phyloP scores from a whole-genome alignment of 2,329 filamentous ascomycete species.

The Aphanoascus verrucosus region DNA sequence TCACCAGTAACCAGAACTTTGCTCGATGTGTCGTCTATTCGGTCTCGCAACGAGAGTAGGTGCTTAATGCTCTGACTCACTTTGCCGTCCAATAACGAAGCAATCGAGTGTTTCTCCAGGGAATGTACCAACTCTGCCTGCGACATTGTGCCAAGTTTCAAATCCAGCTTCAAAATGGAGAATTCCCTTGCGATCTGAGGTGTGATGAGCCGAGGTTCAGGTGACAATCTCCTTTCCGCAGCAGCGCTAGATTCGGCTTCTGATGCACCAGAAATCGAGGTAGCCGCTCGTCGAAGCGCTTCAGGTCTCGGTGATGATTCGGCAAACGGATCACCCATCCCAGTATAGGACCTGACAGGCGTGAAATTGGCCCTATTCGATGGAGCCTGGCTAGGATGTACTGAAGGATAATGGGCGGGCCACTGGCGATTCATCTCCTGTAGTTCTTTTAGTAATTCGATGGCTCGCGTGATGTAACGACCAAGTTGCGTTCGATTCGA shows the following conservation, averaged over 20 bases:
- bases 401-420: constrained; percentile 88
- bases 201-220: constrained; percentile 75
- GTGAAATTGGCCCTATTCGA: constrained; percentile 28
- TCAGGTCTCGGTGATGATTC: constrained; percentile 36
- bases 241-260: constrained; percentile 62
- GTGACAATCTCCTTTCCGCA: constrained; percentile 49
- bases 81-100: constrained; percentile 81
- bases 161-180: constrained; percentile 84
- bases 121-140: constrained; percentile 91
- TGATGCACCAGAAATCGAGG: constrained; percentile 52
- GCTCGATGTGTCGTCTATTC: constrained; percentile 94
- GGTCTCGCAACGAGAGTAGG: constrained; percentile 71
- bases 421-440: constrained; percentile 83
- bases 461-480: constrained; percentile 73
- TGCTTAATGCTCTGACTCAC: constrained; percentile 91
- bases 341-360: constrained; percentile 28
- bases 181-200: constrained; percentile 93
- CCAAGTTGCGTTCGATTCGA: constrained; percentile 79
- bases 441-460: constrained; percentile 71
- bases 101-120: constrained; percentile 81
- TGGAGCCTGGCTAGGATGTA: constrained; percentile 22
- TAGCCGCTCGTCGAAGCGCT: constrained; percentile 59
- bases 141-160: constrained; percentile 77
- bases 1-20: constrained; percentile 95
- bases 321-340: constrained; percentile 20